Base-by-base conservation (phyloP, 108 stramenopile genomes). In the Skeletonema marinoi region DNA sequence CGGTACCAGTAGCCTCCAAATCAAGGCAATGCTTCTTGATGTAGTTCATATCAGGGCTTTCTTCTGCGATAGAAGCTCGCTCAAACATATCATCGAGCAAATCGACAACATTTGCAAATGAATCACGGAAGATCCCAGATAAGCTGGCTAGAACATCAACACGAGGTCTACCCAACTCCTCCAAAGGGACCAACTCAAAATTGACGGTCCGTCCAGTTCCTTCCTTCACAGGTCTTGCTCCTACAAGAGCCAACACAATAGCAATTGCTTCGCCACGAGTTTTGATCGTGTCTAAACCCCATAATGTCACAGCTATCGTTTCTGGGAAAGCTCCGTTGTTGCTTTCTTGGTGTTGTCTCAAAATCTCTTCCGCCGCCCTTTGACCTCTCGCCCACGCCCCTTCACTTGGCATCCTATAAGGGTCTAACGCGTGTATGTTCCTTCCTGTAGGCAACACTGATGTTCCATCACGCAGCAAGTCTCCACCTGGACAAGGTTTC, bases 251-350 rank as follows among this genome's bases (percentile, higher is more conserved):
- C 30, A 96, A 78, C 6, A 92, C 92, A 31, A 96, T 96, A 9
- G 95, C 95, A 9, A 96, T 87, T 9, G 91, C 90, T 83, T 96
- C 95, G 4, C 95, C 85, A 60, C 86, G 64, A 14, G 95, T 93
- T 78, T 96, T 96, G 66, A 93, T 96, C 9, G 93, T 75, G 66
- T 96, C 95, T 29, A 96, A 88, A 14, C 95, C 94, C 94, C 94
- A 94, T 19, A 92, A 65, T 10, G 90, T 90, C 11, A 91, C 90
- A 41, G 93, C 93, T 21, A 87, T 64, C 17, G 95, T 96, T 77
- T 96, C 92, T 5, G 95, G 95, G 66, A 73, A 96, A 14, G 66
- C 38, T 36, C 89, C 92, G 35, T 71, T 61, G 50, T 90, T 92
- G 25, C 62, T 82, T 33, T 76, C 73, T 70, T 73, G 60, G 63